phyloP scores from a whole-genome alignment of 2,329 filamentous ascomycete genomes.

The Talaromyces pinophilus region DNA sequence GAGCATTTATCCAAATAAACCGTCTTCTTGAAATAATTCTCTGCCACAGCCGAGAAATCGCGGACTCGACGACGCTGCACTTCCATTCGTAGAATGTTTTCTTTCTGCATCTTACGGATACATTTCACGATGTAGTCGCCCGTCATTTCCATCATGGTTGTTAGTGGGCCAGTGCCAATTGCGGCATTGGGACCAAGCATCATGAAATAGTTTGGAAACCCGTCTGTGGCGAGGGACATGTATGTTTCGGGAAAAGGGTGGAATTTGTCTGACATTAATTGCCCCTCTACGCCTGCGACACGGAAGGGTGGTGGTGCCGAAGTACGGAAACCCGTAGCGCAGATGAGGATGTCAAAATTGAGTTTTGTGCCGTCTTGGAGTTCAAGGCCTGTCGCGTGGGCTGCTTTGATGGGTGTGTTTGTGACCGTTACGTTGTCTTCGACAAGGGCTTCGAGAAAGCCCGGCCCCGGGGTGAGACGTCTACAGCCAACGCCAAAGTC shows the following conservation, averaged over 20 bases:
- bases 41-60: conserved; percentile 35
- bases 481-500: conserved; percentile 34
- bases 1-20: conserved; percentile 40
- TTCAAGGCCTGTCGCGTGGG: background rate
- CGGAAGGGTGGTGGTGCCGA: background rate
- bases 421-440: background rate
- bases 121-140: conserved; percentile 40
- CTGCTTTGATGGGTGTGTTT: background rate
- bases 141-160: conserved; percentile 36
- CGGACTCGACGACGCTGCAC: conserved; percentile 32
- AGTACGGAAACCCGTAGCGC: background rate
- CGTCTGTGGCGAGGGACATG: conserved; percentile 25
- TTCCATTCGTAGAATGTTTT: conserved; percentile 37
- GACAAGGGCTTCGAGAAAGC: background rate
- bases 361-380: background rate
- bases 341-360: background rate
- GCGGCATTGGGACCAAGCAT: conserved; percentile 38
- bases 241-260: background rate
- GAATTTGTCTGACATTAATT: background rate
- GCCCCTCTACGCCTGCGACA: background rate
- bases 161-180: conserved; percentile 37
- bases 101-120: conserved; percentile 39
- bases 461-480: background rate
- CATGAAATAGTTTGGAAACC: conserved; percentile 40
- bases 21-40: conserved; percentile 39